These are phyloP conservation scores for Buddleja alternifolia DNA, from an alignment of 257 asterid species.

Conservation along the genomic window DNA sequence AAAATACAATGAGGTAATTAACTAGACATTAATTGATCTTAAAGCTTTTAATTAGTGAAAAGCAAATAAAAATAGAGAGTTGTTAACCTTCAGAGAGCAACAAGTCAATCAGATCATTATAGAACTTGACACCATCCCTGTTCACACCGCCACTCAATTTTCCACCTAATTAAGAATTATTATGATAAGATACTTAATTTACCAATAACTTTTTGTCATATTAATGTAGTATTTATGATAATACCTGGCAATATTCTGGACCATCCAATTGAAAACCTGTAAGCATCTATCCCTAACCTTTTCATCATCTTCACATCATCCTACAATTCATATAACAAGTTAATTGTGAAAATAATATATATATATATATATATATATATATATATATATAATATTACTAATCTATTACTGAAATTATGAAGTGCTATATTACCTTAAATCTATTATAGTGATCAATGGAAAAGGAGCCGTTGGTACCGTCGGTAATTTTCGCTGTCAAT, in stretches of 20 bases:
- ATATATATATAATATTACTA: no score
- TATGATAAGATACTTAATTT: no score
- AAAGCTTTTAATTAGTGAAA: no score
- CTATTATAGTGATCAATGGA: slow-evolving; percentile 38
- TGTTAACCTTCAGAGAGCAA: slow-evolving; percentile 28
- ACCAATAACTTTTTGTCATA: no score
- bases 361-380: background rate
- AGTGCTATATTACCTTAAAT: slow-evolving; percentile 30
- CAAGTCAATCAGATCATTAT: slow-evolving; percentile 36
- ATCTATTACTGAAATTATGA: no score
- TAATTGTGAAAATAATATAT: no score
- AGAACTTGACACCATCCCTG: slow-evolving; percentile 41
- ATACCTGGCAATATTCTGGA: slow-evolving; percentile 44
- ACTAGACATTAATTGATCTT: no score
- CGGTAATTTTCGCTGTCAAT: slow-evolving; percentile 40
- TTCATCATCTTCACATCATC: slow-evolving; percentile 34
- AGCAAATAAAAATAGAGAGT: no score
- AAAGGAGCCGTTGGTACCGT: slow-evolving; percentile 32
- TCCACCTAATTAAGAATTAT: slow-evolving; percentile 35
- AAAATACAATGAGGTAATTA: no score
- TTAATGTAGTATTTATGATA: no score
- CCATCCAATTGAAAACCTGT: slow-evolving; percentile 48
- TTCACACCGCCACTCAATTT: slow-evolving; percentile 37
- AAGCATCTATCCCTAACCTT: slow-evolving; percentile 30
- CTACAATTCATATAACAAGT: no score